phyloP scores from a whole-genome alignment of 345 rosid genomes.

The Eucalyptus leucophloia region DNA sequence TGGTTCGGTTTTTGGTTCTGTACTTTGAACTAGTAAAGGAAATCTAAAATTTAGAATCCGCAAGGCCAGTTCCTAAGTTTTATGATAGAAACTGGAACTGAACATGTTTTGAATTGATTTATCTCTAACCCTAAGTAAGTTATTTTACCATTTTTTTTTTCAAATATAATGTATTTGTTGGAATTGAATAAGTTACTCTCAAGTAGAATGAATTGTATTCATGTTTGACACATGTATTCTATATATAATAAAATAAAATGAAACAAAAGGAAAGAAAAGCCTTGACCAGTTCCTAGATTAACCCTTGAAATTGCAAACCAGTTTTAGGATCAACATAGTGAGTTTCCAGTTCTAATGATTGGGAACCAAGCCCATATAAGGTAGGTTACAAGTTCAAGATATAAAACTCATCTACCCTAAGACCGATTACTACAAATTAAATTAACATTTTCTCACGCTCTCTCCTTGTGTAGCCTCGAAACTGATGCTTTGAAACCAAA shows the following conservation, averaged over 20 bases:
- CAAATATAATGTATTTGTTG: neutral
- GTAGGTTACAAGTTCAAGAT: neutral
- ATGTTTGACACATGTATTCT: rapidly evolving
- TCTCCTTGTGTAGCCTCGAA: neutral
- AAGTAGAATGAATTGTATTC: neutral
- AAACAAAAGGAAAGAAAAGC: neutral
- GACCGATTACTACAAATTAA: neutral
- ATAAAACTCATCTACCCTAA: rapidly evolving
- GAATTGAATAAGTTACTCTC: neutral
- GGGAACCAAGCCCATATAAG: neutral
- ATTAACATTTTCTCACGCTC: neutral
- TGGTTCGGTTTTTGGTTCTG: rapidly evolving
- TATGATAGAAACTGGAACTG: rapidly evolving
- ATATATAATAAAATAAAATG: neutral
- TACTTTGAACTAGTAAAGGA: rapidly evolving
- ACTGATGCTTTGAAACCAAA: neutral
- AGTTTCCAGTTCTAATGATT: neutral
- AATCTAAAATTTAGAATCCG: rapidly evolving
- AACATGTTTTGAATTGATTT: neutral
- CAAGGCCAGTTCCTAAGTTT: neutral
- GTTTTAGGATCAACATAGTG: neutral
- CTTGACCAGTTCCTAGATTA: rapidly evolving
- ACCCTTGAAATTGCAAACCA: neutral
- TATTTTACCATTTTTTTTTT: neutral
- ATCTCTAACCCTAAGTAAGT: neutral